phyloP scores from a whole-genome alignment of 1,284 basidiomycete genomes.

The Hemileia vastatrix region DNA sequence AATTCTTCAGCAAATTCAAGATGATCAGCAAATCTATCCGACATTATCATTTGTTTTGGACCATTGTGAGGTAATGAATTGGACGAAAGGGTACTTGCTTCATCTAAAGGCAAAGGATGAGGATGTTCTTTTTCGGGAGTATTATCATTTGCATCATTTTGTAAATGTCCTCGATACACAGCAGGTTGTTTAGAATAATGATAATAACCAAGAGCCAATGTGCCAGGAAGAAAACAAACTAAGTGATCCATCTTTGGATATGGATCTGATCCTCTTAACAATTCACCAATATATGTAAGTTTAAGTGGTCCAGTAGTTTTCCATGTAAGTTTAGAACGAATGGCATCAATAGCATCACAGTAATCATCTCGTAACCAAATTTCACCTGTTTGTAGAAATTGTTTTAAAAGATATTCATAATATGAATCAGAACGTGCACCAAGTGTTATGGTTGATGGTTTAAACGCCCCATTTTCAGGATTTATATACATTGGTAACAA shows the following conservation, averaged over 20 bases:
- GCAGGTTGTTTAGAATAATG: too few relatives aligned
- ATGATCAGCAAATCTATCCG: conserved; percentile 56
- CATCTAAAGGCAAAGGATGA: too few relatives aligned
- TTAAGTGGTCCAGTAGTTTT: conserved; percentile 49
- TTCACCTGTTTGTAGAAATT: conserved; percentile 60
- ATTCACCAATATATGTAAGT: conserved; percentile 69
- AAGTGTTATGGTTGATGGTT: too few relatives aligned
- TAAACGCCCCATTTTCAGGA: too few relatives aligned
- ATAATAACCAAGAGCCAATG: conserved; percentile 84
- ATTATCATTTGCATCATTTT: too few relatives aligned
- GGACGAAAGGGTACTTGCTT: too few relatives aligned
- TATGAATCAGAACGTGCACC: conserved; percentile 89
- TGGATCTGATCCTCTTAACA: conserved; percentile 37
- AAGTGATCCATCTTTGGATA: conserved; percentile 88
- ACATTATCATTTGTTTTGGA: conserved; percentile 57
- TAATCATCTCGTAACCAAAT: conserved; percentile 78
- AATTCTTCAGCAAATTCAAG: conserved; percentile 72
- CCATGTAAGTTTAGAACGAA: conserved; percentile 64
- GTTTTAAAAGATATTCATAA: conserved; percentile 71
- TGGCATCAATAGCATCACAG: conserved; percentile 66
- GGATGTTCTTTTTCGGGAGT: too few relatives aligned
- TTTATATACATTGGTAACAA: too few relatives aligned
- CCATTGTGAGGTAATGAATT: conserved; percentile 59
- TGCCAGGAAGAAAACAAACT: conserved; percentile 87
- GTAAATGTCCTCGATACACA: too few relatives aligned